Evolutionary conservation across 2,329 filamentous ascomycete species (phyloP), one percentile per base, ranked within the genome.

Genomic region (Aspergillus flavus): DNA sequence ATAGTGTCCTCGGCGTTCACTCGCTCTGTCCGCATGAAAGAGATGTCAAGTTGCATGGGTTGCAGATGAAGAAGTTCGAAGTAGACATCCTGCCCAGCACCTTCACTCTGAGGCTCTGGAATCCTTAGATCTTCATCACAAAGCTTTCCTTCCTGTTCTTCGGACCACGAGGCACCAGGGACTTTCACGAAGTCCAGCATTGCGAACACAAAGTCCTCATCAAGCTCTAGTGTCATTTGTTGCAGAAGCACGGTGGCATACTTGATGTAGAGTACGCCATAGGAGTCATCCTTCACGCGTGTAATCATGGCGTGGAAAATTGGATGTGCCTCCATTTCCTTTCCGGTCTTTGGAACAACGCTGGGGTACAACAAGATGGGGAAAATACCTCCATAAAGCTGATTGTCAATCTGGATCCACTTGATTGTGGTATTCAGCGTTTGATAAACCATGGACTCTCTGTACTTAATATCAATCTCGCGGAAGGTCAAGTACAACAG

Each of bases 331-430:
- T 98, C 95, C 75, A 97, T 95, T 78, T 99, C 95, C 73, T 95
- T 94, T 41, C 93, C 93, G 68, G 93, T 95, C 84, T 98, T 98
- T 0, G 95, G 94, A 19, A 99, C 95, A 11, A 99, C 95, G 79
- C 94, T 97, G 6, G 95, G 95, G 76, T 99, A 99, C 62, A 99
- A 84, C 34, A 99, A 88, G 80, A 99, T 96, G 0, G 95, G 95
- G 84, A 99, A 99, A 70, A 99, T 94, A 30, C 96, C 95, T 32
- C 96, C 96, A 73, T 99, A 99, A 16, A 99, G 87, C 78, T 99
- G 95, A 71, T 99, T 99, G 79, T 99, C 95, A 70, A 99, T 92
- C 78, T 99, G 95, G 32, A 99, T 95, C 96, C 96, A 99, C 78
- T 99, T 98, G 75, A 98, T 90, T 0, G 93, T 92, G 57, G 95